Evolutionary conservation across 192 early-diverging fungal species (phyloP).

Genomic region (Geosiphon pyriformis): DNA sequence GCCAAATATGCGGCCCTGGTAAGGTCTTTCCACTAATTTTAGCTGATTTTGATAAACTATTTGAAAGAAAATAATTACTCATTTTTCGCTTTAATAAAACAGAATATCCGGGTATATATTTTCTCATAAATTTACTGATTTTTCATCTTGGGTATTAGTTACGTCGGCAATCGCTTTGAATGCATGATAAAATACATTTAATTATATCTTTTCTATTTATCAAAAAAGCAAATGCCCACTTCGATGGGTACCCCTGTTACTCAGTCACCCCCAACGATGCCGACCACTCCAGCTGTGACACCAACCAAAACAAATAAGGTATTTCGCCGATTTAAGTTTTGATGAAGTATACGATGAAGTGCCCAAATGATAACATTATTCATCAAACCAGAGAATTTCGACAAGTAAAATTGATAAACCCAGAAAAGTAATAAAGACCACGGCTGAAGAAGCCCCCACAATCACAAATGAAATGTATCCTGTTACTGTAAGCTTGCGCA

Average conservation of each 20-base stretch:
- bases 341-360: too few species aligned
- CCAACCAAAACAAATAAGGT: background rate
- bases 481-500: slow-evolving; percentile 8
- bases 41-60: too few species aligned
- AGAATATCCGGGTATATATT: too few species aligned
- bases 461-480: slow-evolving; percentile 23
- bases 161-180: too few species aligned
- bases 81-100: too few species aligned
- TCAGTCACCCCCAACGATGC: background rate
- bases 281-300: background rate
- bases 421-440: slow-evolving; percentile 13
- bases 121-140: too few species aligned
- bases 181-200: too few species aligned
- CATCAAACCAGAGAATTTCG: background rate
- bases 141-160: too few species aligned
- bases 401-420: slow-evolving; percentile 13
- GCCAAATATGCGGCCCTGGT: slow-evolving; percentile 11
- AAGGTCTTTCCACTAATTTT: background rate
- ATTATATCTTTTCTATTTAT: too few species aligned
- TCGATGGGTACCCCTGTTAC: background rate
- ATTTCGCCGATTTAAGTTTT: too few species aligned
- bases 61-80: too few species aligned
- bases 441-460: slow-evolving; percentile 17
- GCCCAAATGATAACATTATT: too few species aligned
- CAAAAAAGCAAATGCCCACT: background rate